Evolutionary conservation across 305 asterid species (phyloP).

Genomic region (Fraxinus platypoda): DNA sequence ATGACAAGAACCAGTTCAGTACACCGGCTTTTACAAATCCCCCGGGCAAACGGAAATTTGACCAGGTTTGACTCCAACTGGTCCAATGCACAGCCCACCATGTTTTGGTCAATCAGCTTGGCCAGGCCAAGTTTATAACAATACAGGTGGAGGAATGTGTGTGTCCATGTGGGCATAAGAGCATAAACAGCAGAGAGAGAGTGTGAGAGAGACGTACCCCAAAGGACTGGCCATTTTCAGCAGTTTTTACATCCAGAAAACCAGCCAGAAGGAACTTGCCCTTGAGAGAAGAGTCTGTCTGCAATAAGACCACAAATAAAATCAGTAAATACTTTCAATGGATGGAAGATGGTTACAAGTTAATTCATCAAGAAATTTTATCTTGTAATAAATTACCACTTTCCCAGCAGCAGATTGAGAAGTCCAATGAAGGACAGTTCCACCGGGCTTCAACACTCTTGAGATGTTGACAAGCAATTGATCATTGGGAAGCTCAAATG

Average conservation of each 20-base stretch:
- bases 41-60: neutral
- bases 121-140: neutral
- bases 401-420: constrained; percentile 40
- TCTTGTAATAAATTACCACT: constrained; percentile 31
- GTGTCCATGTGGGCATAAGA: neutral
- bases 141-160: neutral
- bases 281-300: constrained; percentile 60
- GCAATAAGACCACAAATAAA: constrained; percentile 26
- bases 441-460: constrained; percentile 70
- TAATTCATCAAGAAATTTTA: neutral
- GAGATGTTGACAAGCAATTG: constrained; percentile 52
- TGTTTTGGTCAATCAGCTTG: neutral
- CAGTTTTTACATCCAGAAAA: constrained; percentile 59
- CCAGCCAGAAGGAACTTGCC: constrained; percentile 76
- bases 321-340: neutral
- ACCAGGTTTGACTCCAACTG: neutral
- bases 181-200: neutral
- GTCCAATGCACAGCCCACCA: neutral
- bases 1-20: neutral
- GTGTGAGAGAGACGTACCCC: constrained; percentile 49
- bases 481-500: constrained; percentile 54
- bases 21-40: neutral
- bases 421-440: constrained; percentile 43
- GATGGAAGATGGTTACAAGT: neutral
- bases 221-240: constrained; percentile 43